These are phyloP conservation scores for Kurtzmaniella quercitrusa DNA, from an alignment of 1,139 yeast genomes.

Conservation along the genomic window DNA sequence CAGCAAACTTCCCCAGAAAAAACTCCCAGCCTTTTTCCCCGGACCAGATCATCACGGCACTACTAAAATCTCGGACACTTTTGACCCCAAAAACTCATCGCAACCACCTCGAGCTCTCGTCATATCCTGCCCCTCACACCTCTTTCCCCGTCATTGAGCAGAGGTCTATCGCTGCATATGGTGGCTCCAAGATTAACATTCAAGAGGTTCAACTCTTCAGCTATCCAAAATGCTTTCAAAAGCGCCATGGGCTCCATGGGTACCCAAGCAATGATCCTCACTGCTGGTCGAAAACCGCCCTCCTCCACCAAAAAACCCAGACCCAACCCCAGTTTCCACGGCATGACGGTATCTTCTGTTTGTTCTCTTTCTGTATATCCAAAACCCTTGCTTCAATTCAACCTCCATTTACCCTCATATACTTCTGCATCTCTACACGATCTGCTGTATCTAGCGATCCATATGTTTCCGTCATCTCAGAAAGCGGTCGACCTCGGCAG, in stretches of 20 bases:
- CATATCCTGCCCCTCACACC: too few species aligned
- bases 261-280: constrained; percentile 43
- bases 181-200: background rate
- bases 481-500: constrained; percentile 52
- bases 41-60: too few species aligned
- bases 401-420: constrained; percentile 75
- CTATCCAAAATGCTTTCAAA: constrained; percentile 19
- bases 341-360: constrained; percentile 80
- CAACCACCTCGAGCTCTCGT: too few species aligned
- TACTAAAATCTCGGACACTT: too few species aligned
- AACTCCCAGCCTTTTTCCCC: too few species aligned
- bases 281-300: constrained; percentile 18
- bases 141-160: background rate
- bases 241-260: constrained; percentile 38
- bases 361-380: constrained; percentile 75
- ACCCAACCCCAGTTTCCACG: constrained; percentile 47
- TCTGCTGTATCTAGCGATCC: constrained; percentile 60
- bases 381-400: constrained; percentile 70
- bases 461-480: constrained; percentile 58
- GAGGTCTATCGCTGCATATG: background rate
- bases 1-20: too few species aligned
- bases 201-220: constrained; percentile 11
- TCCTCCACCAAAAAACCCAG: constrained; percentile 8
- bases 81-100: too few species aligned
- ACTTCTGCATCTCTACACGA: constrained; percentile 65